Conservation (phyloP, 345 rosid species). For the Cardamine resedifolia region DNA sequence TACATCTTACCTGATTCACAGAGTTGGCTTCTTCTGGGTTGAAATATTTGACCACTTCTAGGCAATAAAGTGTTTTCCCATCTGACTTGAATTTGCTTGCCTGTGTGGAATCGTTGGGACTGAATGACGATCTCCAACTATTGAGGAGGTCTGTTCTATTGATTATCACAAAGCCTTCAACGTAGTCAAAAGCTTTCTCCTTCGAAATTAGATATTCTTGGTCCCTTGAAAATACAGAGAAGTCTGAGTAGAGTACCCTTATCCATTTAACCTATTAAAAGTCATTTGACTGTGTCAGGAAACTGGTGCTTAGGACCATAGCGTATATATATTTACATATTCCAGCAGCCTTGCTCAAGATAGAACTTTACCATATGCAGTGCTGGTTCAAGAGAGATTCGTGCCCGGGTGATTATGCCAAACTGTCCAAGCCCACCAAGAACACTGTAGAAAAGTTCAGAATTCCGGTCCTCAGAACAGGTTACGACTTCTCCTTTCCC, state of each 20-base stretch:
- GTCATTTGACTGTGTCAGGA: conserved; percentile 16
- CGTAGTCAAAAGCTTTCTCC: conserved; percentile 65
- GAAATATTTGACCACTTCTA: conserved; percentile 81
- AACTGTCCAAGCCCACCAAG: conserved; percentile 99
- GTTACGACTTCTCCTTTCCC: conserved; percentile 84
- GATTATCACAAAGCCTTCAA: conserved; percentile 84
- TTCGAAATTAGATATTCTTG: conserved; percentile 77
- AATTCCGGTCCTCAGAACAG: conserved; percentile 73
- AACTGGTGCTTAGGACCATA: conserved; percentile 18
- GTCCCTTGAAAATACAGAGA: conserved; percentile 70
- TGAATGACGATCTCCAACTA: conserved; percentile 85
- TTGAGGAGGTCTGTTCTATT: conserved; percentile 75
- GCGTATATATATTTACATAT: background rate
- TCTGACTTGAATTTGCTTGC: conserved; percentile 75
- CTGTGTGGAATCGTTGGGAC: conserved; percentile 61
- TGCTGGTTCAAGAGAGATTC: conserved; percentile 73
- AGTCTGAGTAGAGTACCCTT: conserved; percentile 80
- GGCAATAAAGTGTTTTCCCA: conserved; percentile 79
- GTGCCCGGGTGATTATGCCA: conserved; percentile 86
- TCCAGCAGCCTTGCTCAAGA: background rate
- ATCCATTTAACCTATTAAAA: conserved; percentile 87
- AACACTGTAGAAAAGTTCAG: conserved; percentile 79
- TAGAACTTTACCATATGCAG: conserved; percentile 55
- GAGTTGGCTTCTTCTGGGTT: conserved; percentile 48
- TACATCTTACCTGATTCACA: conserved; percentile 51